Base-by-base conservation (phyloP, 768 basidiomycete genomes). In the Mycena galericulata region DNA sequence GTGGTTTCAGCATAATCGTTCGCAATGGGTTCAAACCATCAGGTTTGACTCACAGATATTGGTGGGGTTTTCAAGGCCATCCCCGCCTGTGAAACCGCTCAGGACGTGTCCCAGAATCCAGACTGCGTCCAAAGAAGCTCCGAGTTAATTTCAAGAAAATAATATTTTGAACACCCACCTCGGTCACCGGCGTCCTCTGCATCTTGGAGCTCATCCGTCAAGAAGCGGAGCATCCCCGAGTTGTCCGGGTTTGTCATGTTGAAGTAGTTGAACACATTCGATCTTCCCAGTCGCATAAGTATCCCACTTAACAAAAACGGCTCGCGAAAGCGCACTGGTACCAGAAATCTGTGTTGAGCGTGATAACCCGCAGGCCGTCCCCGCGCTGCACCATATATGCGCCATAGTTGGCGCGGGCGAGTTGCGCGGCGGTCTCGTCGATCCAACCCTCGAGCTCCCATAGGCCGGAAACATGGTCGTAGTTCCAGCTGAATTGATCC, bases 261-360 rank as follows among this genome's bases (percentile, higher is more conserved):
- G 79, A 94, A 89, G 74, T 90, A 94, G 75, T 90, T 91, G 79
- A 92, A 91, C 68, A 85, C 87, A 75, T 94, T 94, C 22, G 88
- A 82, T 57, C 89, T 89, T 53, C 53, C 50, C 38, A 41, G n/a
- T 57, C 41, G 59, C 46, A 55, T 53, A 51, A 64, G 62, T 17
- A 70, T 59, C 34, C 51, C 26, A 60, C 29, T 46, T 63, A 47
- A 40, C n/a, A n/a, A 46, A 53, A 29, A 61, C n/a, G 20, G 36
- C 47, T 32, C 24, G 30, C 57, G 56, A 45, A 30, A 60, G 49
- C 90, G 61, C 77, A 91, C 92, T 14, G n/a, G 32, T 65, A 65
- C 63, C 63, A 94, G 51, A 93, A 72, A 74, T 94, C 89, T 20
- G 92, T 93, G 76, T 94, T 92, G 64, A 94, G 77, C 36, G 91